Evolutionary conservation across 805 yeast species (phyloP).

Genomic region (Pichia heedii): DNA sequence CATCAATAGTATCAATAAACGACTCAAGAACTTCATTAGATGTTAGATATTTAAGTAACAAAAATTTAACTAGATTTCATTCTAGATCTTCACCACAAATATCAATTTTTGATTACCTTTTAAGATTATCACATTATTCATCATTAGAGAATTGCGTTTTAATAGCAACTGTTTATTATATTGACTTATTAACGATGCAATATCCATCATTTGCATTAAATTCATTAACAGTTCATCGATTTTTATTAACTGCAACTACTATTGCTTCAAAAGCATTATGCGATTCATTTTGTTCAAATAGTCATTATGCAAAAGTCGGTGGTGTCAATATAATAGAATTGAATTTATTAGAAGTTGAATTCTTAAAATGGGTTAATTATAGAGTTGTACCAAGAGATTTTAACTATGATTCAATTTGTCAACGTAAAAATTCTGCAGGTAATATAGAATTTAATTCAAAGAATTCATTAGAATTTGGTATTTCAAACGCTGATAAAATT

Average conservation of each 20-base stretch:
- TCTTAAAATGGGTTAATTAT: conserved; percentile 72
- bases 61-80: conserved; percentile 75
- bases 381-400: conserved; percentile 53
- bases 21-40: conserved; percentile 36
- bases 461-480: conserved; percentile 19
- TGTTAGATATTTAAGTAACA: conserved; percentile 25
- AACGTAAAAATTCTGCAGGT: conserved; percentile 20
- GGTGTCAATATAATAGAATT: conserved; percentile 80
- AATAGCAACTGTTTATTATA: conserved; percentile 77
- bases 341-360: conserved; percentile 83
- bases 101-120: conserved; percentile 66
- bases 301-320: conserved; percentile 93
- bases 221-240: conserved; percentile 89
- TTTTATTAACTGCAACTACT: conserved; percentile 81
- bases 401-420: conserved; percentile 24
- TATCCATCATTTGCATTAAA: conserved; percentile 77
- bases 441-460: conserved; percentile 15
- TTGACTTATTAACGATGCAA: conserved; percentile 71
- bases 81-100: conserved; percentile 89
- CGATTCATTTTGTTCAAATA: conserved; percentile 88
- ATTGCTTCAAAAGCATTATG: conserved; percentile 86
- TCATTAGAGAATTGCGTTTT: conserved; percentile 77
- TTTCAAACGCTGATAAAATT: conserved; percentile 30
- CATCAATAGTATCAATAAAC: conserved; percentile 64
- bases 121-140: conserved; percentile 74